Percentiles rank a stretch among this genome's conserved stretches.
phyloP scores from a whole-genome alignment of 164 flowering plant genomes.

The Piper longum region DNA sequence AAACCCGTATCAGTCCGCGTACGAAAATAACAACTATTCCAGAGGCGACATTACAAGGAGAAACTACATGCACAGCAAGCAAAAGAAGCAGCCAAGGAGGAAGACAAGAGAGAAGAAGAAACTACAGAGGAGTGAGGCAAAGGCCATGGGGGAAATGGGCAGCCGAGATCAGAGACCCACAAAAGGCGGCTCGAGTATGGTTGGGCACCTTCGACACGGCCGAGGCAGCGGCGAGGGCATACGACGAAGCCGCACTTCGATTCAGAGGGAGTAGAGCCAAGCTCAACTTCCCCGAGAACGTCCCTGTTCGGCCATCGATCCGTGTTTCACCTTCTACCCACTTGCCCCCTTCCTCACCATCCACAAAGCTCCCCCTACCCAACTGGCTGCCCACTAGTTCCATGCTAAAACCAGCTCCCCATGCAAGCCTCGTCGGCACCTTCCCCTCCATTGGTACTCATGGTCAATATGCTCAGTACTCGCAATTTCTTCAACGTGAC shows the following conservation, averaged over 20 bases:
- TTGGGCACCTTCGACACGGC: constrained; percentile 76
- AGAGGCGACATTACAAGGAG: not conserved
- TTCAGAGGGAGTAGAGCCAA: constrained; percentile 73
- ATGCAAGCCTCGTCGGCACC: constrained; percentile 4
- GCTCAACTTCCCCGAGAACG: constrained; percentile 66
- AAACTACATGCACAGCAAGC: constrained; percentile 1
- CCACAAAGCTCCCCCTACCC: constrained; percentile 13
- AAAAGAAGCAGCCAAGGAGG: constrained; percentile 9
- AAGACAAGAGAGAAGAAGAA: constrained; percentile 35
- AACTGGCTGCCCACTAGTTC: constrained; percentile 1
- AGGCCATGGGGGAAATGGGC: constrained; percentile 89
- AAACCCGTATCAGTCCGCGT: not conserved
- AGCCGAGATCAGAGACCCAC: constrained; percentile 75
- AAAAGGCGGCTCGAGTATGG: constrained; percentile 75
- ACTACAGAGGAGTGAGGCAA: constrained; percentile 66
- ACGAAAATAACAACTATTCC: not conserved
- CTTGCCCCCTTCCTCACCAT: constrained; percentile 9
- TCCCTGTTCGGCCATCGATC: constrained; percentile 17
- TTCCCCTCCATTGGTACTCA: constrained; percentile 1
- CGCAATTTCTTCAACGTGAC: constrained; percentile 36
- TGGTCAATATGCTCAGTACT: constrained; percentile 43
- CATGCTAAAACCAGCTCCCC: constrained; percentile 2
- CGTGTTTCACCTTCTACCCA: constrained; percentile 7
- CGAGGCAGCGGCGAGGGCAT: constrained; percentile 70
- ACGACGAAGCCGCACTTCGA: constrained; percentile 62